Evolutionary conservation across 345 rosid species (phyloP), one percentile per base, ranked within the genome.

Genomic region (Pelargonium nanum): DNA sequence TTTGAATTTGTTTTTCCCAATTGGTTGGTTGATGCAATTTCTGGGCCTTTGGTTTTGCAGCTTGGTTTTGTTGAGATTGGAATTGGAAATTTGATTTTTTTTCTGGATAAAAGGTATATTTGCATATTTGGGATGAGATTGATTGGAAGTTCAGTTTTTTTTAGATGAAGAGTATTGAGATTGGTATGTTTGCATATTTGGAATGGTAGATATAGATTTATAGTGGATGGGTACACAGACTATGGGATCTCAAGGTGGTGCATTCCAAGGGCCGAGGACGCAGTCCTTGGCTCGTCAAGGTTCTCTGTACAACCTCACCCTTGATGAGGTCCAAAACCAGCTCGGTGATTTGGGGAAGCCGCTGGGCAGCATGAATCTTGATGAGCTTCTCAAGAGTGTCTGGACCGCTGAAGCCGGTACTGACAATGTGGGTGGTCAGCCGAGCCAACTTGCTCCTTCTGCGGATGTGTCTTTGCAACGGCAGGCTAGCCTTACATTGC

Each of bases 341-440:
- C 50, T 69, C 56, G 72, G 68, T 0, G 55, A 67, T 16, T 9
- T 57, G 59, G 68, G 72, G 64, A 69, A 69, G 26, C 68, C 68
- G 4, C 64, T 69, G 16, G 72, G 68, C 4, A 69, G 72, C 64
- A 69, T 69, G 72, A 69, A 69, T 28, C 58, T 69, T 2, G 72
- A 63, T 51, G 72, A 69, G 63, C 72, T 69, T 58, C 68, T 69
- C 48, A 69, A 54, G 68, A 69, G 50, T 22, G 67, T 69, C 34
- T 63, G 63, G 50, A 69, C 63, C 20, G 63, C 53, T 13, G 72
- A 69, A 26, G 58, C 67, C 58, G 62, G 48, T 62, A 30, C 10
- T 17, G 15, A 20, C 64, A 28, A 32, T 56, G 52, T 21, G 21
- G 15, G 48, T 17, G 9, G 3, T 9, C 13, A 12, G 10, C 55